A percentile compares a stretch with the other conserved stretches of the same genome.
Evolutionary conservation across 768 basidiomycete species (phyloP).

Genomic region (Dendrothele bispora): DNA sequence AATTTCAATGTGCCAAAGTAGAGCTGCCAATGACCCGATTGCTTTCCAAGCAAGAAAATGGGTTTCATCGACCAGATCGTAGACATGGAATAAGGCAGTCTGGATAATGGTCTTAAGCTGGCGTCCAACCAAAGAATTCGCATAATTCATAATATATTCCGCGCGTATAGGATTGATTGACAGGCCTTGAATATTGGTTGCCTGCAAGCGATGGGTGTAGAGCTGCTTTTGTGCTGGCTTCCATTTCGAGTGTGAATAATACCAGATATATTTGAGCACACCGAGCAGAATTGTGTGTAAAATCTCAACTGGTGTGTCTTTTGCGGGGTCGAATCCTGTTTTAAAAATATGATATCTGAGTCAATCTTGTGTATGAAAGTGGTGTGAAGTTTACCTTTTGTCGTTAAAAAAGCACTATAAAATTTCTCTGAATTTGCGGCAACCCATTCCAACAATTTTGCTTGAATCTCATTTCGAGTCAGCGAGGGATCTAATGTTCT

Average conservation of each 20-base stretch:
- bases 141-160: constrained; percentile 27
- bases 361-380: too few species aligned
- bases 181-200: constrained; percentile 19
- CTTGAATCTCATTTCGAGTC: background rate
- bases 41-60: constrained; percentile 21
- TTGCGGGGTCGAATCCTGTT: constrained; percentile 4
- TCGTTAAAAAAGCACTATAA: background rate
- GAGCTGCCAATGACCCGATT: constrained; percentile 18
- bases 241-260: constrained; percentile 16
- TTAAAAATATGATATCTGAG: background rate
- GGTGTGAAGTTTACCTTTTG: too few species aligned
- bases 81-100: constrained; percentile 22
- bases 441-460: background rate
- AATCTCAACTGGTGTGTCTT: constrained; percentile 22
- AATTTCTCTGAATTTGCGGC: background rate
- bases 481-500: background rate
- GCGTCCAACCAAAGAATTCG: constrained; percentile 22
- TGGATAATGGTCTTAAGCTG: constrained; percentile 29
- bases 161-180: constrained; percentile 22
- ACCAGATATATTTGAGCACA: constrained; percentile 30
- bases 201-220: constrained; percentile 17
- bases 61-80: constrained; percentile 17
- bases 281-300: constrained; percentile 30
- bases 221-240: constrained; percentile 9
- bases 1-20: constrained; percentile 29